Base-by-base conservation (phyloP, 2,329 filamentous ascomycete genomes). In the Diplodia intermedia region DNA sequence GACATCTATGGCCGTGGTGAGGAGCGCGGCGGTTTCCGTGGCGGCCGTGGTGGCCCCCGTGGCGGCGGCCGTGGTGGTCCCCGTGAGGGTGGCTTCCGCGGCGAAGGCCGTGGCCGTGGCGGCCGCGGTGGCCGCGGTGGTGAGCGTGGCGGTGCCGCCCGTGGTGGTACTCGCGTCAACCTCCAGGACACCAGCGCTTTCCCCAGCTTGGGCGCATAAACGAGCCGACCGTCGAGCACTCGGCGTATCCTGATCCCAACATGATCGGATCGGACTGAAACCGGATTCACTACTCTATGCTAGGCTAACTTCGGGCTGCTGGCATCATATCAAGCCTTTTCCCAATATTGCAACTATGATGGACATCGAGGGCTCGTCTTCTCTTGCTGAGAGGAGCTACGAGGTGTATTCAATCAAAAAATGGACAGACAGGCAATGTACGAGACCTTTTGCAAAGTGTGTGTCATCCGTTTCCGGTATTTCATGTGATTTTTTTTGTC, bases 1-100 rank as follows among this genome's bases (percentile, higher is more conserved):
- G 89, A 93, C 70, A 78, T 84, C 88, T 91, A 77, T 65, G 75
- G 79, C 70, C 77, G 77, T 70, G 74, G 73, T 75, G 91, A 94
- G 84, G 85, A 87, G 67, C 75, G 77, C 68, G 71, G 71, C 47
- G 74, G 73, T 68, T 71, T 69, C 67, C 69, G 71, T 67, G 72
- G 69, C 52, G 73, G 75, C 49, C 70, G 72, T 52, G 71, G 72
- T 55, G 73, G 74, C 8, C 70, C 73, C 63, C 72, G 76, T 65
- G 74, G 77, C 36, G 36, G 36, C 63, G 71, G 71, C 52, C 66
- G 71, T 38, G 69, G 79, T 71, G 85, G 87, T 73, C 84, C 85
- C 75, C 79, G 82, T 68, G 81, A 85, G 73, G 75, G 81, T 73
- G 82, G 85, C 66, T 83, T 82, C 70, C 78, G 82, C 57, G 82